Evolutionary conservation across 2,329 filamentous ascomycete genomes (phyloP).

Genomic region (Alternaria consortialis): DNA sequence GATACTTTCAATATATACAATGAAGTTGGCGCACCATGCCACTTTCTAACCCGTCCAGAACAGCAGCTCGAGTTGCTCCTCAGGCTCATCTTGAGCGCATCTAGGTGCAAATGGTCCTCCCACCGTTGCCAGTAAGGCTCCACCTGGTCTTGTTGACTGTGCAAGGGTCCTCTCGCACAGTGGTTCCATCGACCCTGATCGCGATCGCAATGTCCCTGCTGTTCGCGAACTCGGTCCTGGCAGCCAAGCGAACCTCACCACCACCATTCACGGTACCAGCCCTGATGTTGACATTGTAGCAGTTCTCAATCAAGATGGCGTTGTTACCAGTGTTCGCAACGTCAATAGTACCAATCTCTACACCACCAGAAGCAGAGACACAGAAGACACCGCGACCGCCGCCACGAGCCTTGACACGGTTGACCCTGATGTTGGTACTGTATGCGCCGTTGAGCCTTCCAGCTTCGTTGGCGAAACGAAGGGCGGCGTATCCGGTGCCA

Average conservation of each 20-base stretch:
- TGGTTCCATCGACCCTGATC: slow-evolving; percentile 59
- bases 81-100: background rate
- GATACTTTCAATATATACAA: slow-evolving; percentile 7
- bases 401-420: slow-evolving; percentile 64
- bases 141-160: slow-evolving; percentile 61
- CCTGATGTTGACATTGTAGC: slow-evolving; percentile 63
- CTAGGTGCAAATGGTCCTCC: slow-evolving; percentile 32
- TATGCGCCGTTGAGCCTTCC: slow-evolving; percentile 61
- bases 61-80: background rate
- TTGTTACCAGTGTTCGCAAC: slow-evolving; percentile 65
- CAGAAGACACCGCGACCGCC: slow-evolving; percentile 67
- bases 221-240: slow-evolving; percentile 64
- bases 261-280: slow-evolving; percentile 64
- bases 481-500: slow-evolving; percentile 64
- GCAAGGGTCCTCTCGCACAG: slow-evolving; percentile 64
- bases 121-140: slow-evolving; percentile 58
- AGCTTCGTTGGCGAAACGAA: slow-evolving; percentile 67
- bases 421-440: slow-evolving; percentile 62
- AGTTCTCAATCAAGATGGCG: slow-evolving; percentile 67
- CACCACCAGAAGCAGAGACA: slow-evolving; percentile 65
- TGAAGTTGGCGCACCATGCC: background rate
- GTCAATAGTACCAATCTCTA: slow-evolving; percentile 60
- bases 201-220: slow-evolving; percentile 62
- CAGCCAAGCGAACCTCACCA: slow-evolving; percentile 64
- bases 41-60: rapidly evolving